A percentile compares a stretch with the other conserved stretches of the same genome.
These are phyloP conservation scores for Ophioceras dolichostomum DNA, from an alignment of 2,329 filamentous ascomycete species.

Conservation along the genomic window DNA sequence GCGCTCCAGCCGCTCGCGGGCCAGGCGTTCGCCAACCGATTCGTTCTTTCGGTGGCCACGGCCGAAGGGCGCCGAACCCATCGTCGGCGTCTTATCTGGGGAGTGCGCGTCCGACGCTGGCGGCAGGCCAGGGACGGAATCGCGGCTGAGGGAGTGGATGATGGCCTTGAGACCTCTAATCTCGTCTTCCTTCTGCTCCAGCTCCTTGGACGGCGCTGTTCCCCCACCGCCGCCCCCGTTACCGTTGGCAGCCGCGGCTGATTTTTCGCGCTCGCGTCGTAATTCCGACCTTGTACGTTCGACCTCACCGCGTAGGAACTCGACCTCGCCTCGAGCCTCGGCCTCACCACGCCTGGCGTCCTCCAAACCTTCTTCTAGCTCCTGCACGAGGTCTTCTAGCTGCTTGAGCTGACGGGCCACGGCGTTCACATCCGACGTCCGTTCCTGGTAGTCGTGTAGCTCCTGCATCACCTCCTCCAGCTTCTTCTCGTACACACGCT, in stretches of 20 bases:
- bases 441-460: constrained; percentile 68
- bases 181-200: constrained; percentile 94
- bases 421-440: constrained; percentile 79
- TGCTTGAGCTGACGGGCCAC: constrained; percentile 89
- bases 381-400: constrained; percentile 89
- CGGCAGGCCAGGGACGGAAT: constrained; percentile 37
- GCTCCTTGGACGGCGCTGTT: constrained; percentile 49
- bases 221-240: constrained; percentile 17
- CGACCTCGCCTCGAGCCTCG: constrained; percentile 88
- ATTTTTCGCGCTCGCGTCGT: constrained; percentile 76
- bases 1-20: constrained; percentile 60
- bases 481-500: constrained; percentile 89
- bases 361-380: constrained; percentile 91
- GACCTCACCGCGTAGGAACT: constrained; percentile 89
- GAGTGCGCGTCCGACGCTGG: too few relatives aligned
- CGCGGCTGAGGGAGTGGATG: constrained; percentile 85
- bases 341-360: constrained; percentile 90
- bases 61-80: constrained; percentile 23
- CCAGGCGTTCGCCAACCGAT: constrained; percentile 41
- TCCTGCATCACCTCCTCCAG: constrained; percentile 79
- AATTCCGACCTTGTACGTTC: constrained; percentile 84
- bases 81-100: constrained; percentile 19
- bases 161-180: constrained; percentile 95
- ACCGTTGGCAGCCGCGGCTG: constrained; percentile 43
- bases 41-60: constrained; percentile 34